Percentiles rank a stretch among this genome's conserved stretches.
These are phyloP conservation scores for Musa schizocarpa DNA, from an alignment of 176 grass and related monocot species.

Conservation along the genomic window DNA sequence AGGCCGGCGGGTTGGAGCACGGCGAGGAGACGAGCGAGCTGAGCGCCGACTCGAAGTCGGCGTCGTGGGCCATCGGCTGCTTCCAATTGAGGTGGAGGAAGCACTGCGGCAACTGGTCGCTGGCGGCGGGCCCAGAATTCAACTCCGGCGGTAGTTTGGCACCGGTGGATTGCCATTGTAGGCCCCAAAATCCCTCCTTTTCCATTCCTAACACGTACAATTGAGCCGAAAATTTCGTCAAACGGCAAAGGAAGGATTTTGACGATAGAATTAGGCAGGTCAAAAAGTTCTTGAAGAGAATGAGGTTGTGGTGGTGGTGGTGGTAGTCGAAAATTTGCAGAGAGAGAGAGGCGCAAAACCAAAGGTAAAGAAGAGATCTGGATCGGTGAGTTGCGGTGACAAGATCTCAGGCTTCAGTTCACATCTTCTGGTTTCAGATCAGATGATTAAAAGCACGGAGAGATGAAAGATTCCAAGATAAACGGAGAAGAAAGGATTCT, in stretches of 20 bases:
- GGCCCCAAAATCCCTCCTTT: constrained; percentile 30
- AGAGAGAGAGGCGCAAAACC: background rate
- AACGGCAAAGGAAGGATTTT: background rate
- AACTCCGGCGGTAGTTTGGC: background rate
- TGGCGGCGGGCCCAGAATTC: constrained; percentile 4
- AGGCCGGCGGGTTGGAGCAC: background rate
- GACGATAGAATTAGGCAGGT: background rate
- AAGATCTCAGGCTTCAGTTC: too few species aligned
- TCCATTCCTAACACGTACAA: constrained; percentile 3
- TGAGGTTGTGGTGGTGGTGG: background rate
- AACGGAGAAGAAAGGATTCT: too few species aligned
- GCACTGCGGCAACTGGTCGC: background rate
- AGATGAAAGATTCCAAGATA: too few species aligned
- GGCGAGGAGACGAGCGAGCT: constrained; percentile 57
- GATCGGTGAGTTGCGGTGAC: too few species aligned
- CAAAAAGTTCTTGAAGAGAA: background rate
- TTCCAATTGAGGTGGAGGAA: constrained; percentile 18
- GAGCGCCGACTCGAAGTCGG: constrained; percentile 49
- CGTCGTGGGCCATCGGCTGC: background rate
- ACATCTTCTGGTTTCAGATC: too few species aligned
- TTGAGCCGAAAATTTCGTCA: background rate
- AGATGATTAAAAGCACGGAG: too few species aligned
- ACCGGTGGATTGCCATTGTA: background rate
- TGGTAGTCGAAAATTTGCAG: background rate
- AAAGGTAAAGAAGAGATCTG: too few species aligned